Evolutionary conservation across 2,329 filamentous ascomycete genomes (phyloP), one percentile per base, ranked within the genome.

Genomic region (Magnaporthiopsis incrustans): DNA sequence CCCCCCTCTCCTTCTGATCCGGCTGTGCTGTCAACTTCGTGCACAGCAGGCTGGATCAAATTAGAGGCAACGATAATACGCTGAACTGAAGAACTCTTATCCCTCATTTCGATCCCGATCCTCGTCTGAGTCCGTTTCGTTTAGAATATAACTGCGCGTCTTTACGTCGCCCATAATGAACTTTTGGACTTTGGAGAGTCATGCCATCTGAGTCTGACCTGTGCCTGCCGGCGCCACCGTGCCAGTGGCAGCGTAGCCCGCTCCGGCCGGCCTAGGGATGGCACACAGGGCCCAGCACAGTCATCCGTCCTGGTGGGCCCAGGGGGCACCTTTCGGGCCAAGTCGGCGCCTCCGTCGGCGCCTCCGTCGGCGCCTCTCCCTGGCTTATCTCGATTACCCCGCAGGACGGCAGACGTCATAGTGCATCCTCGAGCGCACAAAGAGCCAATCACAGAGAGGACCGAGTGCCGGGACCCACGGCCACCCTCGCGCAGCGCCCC

Each of bases 301-400:
- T 25, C 44, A 53, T 22, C n/a, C 44, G n/a, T 22, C 44, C 7
- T 25, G 44, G 44, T 25, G 44, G 44, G 22, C 22, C 44, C 22
- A 53, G 44, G 22, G 44, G 22, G 44, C 5, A 14, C n/a, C 44
- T n/a, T 53, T 53, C 61, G 61, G 61, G 61, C 32, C 56, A 63
- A 57, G 35, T 63, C 61, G 61, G 61, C 61, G 62, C 35, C 26
- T 33, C 53, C n/a, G n/a, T n/a, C n/a, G n/a, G n/a, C n/a, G n/a
- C n/a, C n/a, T n/a, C n/a, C n/a, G 35, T 63, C 61, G 61, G 61
- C 61, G 62, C 35, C 26, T 33, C 53, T 57, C 64, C 66, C 67
- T 69, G 66, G 68, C 65, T 67, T 64, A 65, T 68, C 64, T 61
- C 65, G 60, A 63, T 61, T 67, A 68, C 68, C 68, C 67, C 67